A percentile compares a stretch with the other conserved stretches of the same genome.
phyloP scores from a whole-genome alignment of 2,329 filamentous ascomycete genomes.

The Fusarium hostae region DNA sequence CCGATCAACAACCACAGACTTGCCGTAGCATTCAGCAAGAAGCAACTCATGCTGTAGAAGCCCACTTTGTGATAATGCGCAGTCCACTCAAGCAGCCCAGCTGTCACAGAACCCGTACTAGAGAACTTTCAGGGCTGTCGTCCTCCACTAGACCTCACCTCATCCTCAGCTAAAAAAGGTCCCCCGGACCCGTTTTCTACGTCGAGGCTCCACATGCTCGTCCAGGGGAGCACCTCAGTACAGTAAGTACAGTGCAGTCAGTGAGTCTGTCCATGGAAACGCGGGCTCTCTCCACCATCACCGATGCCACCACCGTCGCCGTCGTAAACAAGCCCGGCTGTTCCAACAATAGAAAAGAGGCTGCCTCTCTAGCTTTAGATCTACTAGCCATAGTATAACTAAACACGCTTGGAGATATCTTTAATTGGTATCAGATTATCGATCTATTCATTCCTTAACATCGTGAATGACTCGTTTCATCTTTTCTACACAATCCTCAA shows the following conservation, averaged over 20 bases:
- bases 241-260: not conserved
- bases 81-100: not conserved
- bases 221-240: conserved; percentile 25
- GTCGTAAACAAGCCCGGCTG: conserved; percentile 28
- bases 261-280: not conserved
- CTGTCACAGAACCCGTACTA: conserved; percentile 3
- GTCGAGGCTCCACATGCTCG: conserved; percentile 20
- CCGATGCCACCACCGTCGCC: conserved; percentile 35
- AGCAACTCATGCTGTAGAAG: not conserved
- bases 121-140: conserved; percentile 14
- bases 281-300: conserved; percentile 14
- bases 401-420: not conserved
- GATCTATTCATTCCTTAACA: conserved; percentile 1
- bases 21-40: not conserved
- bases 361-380: conserved; percentile 29
- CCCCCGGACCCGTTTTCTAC: conserved; percentile 25
- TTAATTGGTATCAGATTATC: not conserved
- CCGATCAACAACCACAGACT: not conserved
- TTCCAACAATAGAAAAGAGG: conserved; percentile 39
- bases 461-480: not conserved
- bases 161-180: conserved; percentile 35
- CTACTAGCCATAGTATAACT: conserved; percentile 13
- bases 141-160: conserved; percentile 33
- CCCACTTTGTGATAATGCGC: not conserved
- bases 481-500: not conserved